Conservation (phyloP, 768 basidiomycete genomes). For the Naganishia kalamii region DNA sequence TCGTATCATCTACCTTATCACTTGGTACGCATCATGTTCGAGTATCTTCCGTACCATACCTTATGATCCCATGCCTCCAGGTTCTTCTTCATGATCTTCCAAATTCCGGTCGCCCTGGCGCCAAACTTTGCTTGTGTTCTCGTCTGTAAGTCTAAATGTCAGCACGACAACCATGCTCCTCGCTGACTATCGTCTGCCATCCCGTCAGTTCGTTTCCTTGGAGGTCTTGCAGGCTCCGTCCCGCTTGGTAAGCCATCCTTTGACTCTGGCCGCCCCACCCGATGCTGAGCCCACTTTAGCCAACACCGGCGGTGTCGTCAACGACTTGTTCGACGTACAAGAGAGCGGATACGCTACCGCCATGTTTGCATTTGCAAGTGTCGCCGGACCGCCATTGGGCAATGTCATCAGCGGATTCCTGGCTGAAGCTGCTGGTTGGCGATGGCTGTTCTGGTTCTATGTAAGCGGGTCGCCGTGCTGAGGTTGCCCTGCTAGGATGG, state of each 20-base stretch:
- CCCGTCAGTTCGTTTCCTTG: constrained; percentile 17
- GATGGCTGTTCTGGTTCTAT: constrained; percentile 21
- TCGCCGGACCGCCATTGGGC: constrained; percentile 31
- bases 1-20: constrained; percentile 1
- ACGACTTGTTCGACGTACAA: constrained; percentile 32
- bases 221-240: constrained; percentile 29
- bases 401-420: constrained; percentile 18
- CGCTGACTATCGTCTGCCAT: neutral
- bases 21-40: neutral
- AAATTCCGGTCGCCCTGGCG: constrained; percentile 31
- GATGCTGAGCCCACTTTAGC: constrained; percentile 22
- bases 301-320: constrained; percentile 35
- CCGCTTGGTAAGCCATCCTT: too few species aligned
- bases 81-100: constrained; percentile 29
- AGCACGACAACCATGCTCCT: neutral
- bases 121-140: constrained; percentile 28
- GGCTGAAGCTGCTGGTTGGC: constrained; percentile 12
- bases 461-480: neutral
- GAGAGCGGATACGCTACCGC: constrained; percentile 27
- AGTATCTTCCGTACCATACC: neutral
- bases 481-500: neutral
- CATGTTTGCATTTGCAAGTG: constrained; percentile 18
- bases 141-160: constrained; percentile 18
- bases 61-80: neutral
- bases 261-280: neutral